Conservation (phyloP, 1,284 basidiomycete genomes). For the Tremellales sp. region DNA sequence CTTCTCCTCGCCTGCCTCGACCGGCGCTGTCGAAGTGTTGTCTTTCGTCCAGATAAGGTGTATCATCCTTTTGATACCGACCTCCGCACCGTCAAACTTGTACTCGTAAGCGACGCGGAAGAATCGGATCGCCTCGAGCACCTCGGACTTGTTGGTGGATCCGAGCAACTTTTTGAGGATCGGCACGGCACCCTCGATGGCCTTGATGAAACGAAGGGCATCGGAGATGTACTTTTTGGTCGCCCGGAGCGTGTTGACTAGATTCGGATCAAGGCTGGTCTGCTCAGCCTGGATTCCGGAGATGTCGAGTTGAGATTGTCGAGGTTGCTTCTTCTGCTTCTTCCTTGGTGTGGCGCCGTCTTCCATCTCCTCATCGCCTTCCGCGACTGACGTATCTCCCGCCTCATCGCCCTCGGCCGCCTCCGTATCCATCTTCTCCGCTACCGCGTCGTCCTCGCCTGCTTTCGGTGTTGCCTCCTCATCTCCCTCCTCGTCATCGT, state of each 20-base stretch:
- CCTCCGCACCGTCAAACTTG: slow-evolving; percentile 70
- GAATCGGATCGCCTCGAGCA: slow-evolving; percentile 92
- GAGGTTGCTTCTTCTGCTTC: slow-evolving; percentile 56
- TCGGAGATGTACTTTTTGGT: slow-evolving; percentile 85
- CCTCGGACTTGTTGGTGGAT: slow-evolving; percentile 88
- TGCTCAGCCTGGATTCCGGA: slow-evolving; percentile 61
- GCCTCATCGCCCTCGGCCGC: slow-evolving; percentile 42
- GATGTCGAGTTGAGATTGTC: slow-evolving; percentile 61
- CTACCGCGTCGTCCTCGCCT: slow-evolving; percentile 44
- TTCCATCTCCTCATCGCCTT: slow-evolving; percentile 18
- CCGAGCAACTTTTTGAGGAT: slow-evolving; percentile 74
- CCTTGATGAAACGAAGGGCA: slow-evolving; percentile 77
- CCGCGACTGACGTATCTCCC: neutral
- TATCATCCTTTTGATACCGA: slow-evolving; percentile 86
- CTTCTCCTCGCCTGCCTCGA: slow-evolving; percentile 67
- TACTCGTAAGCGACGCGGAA: slow-evolving; percentile 83
- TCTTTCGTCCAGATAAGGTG: slow-evolving; percentile 98
- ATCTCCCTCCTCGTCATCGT: slow-evolving; percentile 48
- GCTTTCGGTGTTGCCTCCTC: slow-evolving; percentile 45
- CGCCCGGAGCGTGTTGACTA: slow-evolving; percentile 68
- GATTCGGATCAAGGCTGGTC: slow-evolving; percentile 59
- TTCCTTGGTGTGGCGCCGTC: slow-evolving; percentile 16
- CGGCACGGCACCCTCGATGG: slow-evolving; percentile 74
- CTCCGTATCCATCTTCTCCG: slow-evolving; percentile 20
- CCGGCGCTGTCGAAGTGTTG: slow-evolving; percentile 75